Evolutionary conservation across 208 protist species (phyloP).

Genomic region (Wallacemonas sp.): DNA sequence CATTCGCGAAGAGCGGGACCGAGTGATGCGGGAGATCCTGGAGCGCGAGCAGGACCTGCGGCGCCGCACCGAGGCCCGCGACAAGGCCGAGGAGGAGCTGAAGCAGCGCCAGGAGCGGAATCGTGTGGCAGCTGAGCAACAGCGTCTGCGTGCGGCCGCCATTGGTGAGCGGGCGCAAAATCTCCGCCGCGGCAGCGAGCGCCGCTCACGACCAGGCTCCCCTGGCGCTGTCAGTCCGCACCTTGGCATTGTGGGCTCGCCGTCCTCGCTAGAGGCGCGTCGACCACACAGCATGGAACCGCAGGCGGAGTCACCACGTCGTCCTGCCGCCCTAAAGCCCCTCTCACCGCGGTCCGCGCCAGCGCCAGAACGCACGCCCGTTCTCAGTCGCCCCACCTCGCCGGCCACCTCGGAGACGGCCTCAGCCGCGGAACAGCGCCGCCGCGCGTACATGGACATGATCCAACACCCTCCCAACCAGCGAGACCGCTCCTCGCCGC

Average conservation of each 20-base stretch:
- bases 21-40: conserved; percentile 2
- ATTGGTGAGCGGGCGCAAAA: not conserved
- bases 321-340: conserved; percentile 4
- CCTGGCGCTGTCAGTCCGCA: not conserved
- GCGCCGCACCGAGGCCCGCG: conserved; percentile 5
- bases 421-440: not conserved
- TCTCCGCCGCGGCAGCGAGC: not conserved
- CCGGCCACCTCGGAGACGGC: not conserved
- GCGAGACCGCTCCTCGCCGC: not conserved
- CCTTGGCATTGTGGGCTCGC: conserved; percentile 3
- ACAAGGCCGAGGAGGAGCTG: conserved; percentile 17
- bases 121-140: not conserved
- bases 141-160: not conserved
- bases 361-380: not conserved
- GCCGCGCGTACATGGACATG: not conserved
- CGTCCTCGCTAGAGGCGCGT: not conserved
- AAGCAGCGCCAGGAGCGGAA: conserved; percentile 11
- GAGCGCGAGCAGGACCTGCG: conserved; percentile 10
- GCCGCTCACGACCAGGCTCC: not conserved
- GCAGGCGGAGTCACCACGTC: conserved; percentile 8
- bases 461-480: not conserved
- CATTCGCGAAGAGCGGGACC: conserved; percentile 9
- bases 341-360: not conserved
- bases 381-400: not conserved
- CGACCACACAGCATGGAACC: conserved; percentile 10